phyloP scores from a whole-genome alignment of 2,329 filamentous ascomycete species.

The Aureobasidium lini region DNA sequence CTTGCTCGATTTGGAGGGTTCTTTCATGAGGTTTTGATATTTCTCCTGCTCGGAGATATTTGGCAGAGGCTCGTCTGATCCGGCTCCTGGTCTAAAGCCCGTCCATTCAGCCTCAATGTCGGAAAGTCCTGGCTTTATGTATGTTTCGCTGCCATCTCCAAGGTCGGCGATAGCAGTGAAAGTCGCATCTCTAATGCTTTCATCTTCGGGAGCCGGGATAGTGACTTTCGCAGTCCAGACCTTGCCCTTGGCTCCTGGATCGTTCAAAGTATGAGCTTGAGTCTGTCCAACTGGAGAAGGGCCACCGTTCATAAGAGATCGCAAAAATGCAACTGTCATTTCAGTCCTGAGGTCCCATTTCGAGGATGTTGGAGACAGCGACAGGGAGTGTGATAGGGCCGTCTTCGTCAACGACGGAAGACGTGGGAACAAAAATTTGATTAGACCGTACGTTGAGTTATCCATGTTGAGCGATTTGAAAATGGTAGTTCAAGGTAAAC shows the following conservation, averaged over 20 bases:
- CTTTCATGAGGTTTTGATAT: conserved; percentile 60
- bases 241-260: conserved; percentile 64
- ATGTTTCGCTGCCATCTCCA: conserved; percentile 34
- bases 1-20: conserved; percentile 47
- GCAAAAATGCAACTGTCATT: conserved; percentile 64
- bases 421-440: conserved; percentile 43
- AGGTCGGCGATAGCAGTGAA: conserved; percentile 51
- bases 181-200: conserved; percentile 48
- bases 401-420: conserved; percentile 58
- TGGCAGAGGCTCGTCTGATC: conserved; percentile 44
- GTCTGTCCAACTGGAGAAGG: conserved; percentile 49
- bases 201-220: conserved; percentile 48
- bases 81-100: conserved; percentile 54
- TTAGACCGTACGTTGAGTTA: conserved; percentile 17
- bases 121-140: conserved; percentile 44
- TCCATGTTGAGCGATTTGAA: conserved; percentile 17
- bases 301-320: conserved; percentile 50
- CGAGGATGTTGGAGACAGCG: conserved; percentile 59
- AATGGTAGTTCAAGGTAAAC: background rate
- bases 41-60: conserved; percentile 55
- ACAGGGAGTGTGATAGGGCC: conserved; percentile 56
- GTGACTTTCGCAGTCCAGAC: conserved; percentile 74
- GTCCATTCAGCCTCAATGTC: conserved; percentile 70
- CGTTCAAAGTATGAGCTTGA: conserved; percentile 57
- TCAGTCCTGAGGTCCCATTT: conserved; percentile 75